A percentile compares a stretch with the other conserved stretches of the same genome.
Conservation (phyloP, 768 basidiomycete genomes). For the Flagelloscypha sp. region DNA sequence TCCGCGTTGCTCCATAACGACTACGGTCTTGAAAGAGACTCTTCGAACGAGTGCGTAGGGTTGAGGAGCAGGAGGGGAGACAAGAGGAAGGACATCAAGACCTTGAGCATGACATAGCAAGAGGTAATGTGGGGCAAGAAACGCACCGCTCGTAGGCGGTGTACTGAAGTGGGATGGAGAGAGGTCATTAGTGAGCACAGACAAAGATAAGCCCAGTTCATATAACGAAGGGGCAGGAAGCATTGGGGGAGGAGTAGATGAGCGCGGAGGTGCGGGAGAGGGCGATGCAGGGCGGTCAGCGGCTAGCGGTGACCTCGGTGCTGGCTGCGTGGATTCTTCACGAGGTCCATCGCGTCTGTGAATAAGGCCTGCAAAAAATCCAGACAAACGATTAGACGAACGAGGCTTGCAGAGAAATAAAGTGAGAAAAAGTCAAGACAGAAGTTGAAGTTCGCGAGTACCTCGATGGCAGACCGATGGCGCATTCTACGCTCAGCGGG, state of each 20-base stretch:
- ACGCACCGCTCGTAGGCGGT: conserved; percentile 71
- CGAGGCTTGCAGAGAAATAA: conserved; percentile 35
- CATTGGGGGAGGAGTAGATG: conserved; percentile 62
- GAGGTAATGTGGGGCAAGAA: conserved; percentile 73
- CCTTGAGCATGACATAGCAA: conserved; percentile 82
- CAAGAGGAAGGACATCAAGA: conserved; percentile 74
- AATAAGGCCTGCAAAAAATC: conserved; percentile 77
- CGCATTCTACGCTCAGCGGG: conserved; percentile 32
- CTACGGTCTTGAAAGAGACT: conserved; percentile 78
- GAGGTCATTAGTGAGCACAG: conserved; percentile 57
- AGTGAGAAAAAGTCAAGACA: conserved; percentile 4
- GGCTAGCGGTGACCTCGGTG: conserved; percentile 25
- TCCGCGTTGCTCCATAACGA: conserved; percentile 88
- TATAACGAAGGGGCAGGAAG: conserved; percentile 62
- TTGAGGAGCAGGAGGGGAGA: conserved; percentile 63
- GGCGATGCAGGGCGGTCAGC: conserved; percentile 19
- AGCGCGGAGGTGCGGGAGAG: conserved; percentile 47
- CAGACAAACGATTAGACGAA: conserved; percentile 67
- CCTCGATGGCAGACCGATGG: conserved; percentile 53
- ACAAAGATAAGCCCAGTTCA: conserved; percentile 70
- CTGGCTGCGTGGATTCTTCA: conserved; percentile 17
- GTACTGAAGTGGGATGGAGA: conserved; percentile 72
- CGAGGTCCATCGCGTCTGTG: conserved; percentile 53
- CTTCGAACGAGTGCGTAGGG: conserved; percentile 79
- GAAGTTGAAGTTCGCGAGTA: conserved; percentile 23